These are phyloP conservation scores for Pulveroboletus sp. DNA, from an alignment of 768 basidiomycete genomes.

Conservation along the genomic window DNA sequence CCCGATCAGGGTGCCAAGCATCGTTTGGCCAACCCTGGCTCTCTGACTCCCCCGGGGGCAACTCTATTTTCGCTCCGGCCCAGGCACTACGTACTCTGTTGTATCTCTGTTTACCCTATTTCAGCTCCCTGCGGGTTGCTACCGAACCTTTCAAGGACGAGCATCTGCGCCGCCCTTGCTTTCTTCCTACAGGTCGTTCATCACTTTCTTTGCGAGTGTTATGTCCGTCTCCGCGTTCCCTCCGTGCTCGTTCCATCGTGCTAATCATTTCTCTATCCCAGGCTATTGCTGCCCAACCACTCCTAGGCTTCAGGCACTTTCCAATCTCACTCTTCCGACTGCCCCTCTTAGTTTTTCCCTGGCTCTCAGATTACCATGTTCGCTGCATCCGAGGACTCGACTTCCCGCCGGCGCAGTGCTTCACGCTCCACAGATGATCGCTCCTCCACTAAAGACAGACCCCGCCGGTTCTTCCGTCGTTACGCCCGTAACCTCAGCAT, in stretches of 20 bases:
- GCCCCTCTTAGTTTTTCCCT: not conserved
- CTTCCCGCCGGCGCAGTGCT: slow-evolving; percentile 10
- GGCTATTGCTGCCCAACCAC: slow-evolving; percentile 13
- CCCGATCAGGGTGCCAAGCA: slow-evolving; percentile 10
- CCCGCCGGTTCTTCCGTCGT: slow-evolving; percentile 12
- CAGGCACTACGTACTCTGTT: slow-evolving; percentile 5
- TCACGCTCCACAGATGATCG: slow-evolving; percentile 20
- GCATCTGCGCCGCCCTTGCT: not conserved
- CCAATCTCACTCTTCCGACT: not conserved
- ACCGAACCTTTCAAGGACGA: not conserved
- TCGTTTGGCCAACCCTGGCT: not conserved
- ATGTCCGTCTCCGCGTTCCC: slow-evolving; percentile 18
- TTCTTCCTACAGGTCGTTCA: not conserved
- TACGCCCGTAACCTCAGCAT: slow-evolving; percentile 9
- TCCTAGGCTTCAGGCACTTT: slow-evolving; percentile 13
- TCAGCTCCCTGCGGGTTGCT: not conserved
- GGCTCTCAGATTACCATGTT: slow-evolving; percentile 16
- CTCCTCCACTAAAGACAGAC: slow-evolving; percentile 1
- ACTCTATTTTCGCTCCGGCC: slow-evolving; percentile 19
- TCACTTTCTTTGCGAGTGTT: slow-evolving; percentile 4
- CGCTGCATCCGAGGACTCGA: not conserved
- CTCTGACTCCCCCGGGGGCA: slow-evolving; percentile 3
- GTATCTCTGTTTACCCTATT: slow-evolving; percentile 11
- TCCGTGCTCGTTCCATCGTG: not conserved
- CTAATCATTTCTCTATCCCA: slow-evolving; percentile 4